Evolutionary conservation across 179 eudicot genomes (phyloP), one percentile per base, ranked within the genome.

Genomic region (Monotropa hypopitys): DNA sequence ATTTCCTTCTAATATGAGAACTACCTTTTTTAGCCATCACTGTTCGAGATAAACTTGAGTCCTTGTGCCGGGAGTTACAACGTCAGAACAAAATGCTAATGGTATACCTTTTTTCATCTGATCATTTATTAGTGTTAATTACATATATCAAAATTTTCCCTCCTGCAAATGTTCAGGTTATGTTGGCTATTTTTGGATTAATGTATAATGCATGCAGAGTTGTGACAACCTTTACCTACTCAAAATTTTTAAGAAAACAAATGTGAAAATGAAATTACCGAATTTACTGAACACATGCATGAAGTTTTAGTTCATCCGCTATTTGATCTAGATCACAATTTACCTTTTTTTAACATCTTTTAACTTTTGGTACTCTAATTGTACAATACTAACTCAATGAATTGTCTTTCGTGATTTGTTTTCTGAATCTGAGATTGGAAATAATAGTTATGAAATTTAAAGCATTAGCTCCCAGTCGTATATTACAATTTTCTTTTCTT

Each of bases 31-130:
- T 90, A 92, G 97, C 97, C 56, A 81, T 90, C 81, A 77, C 91
- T 78, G 91, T 94, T 74, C 84, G 96, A 74, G 96, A 87, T 86
- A 94, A 89, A 86, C 98, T 94, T 54, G 98, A 94, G 84, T 94
- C 98, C 42, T 81, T 94, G 80, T 94, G 98, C 80, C 85, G 98
- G 85, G 98, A 92, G 88, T 85, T 92, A 68, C 98, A 90, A 72
- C 90, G 94, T 72, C 97, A 94, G 81, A 94, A 94, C 85, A 94
- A 92, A 82, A 77, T 87, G 87, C 80, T 94, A 74, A 92, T 92
- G 98, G 98, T 94, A 91, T 72, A 76, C 56, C 56, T 72, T 80
- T 75, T 33, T 32, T 73, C 73, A 76, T 6, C 21, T 72, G 54
- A 63, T 43, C 33, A 45, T 33, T n/a, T 72, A 18, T 5, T 62